Conservation (phyloP, 2,329 filamentous ascomycete genomes). For the Talaromyces marneffei region DNA sequence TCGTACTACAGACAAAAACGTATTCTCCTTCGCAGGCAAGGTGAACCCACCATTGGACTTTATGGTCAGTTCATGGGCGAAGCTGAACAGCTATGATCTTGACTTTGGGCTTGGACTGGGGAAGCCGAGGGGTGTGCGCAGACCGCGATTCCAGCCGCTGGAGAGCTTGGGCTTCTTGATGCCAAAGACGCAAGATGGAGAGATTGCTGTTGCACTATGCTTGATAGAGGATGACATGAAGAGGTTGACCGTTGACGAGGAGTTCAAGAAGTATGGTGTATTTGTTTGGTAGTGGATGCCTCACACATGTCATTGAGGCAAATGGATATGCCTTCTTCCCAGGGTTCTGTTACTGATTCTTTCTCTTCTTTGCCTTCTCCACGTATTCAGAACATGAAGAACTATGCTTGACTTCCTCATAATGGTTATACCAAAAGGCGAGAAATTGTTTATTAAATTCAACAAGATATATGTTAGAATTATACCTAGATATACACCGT, state of each 20-base stretch:
- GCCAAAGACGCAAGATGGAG: neutral
- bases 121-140: slow-evolving; percentile 41
- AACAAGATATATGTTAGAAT: neutral
- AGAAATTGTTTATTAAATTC: neutral
- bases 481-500: neutral
- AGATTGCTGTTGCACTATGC: neutral
- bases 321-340: neutral
- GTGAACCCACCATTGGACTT: slow-evolving; percentile 41
- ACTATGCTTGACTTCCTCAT: neutral
- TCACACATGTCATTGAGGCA: neutral
- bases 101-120: slow-evolving; percentile 46
- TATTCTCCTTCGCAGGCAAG: slow-evolving; percentile 18
- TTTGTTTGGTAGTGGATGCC: neutral
- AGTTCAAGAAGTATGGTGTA: neutral
- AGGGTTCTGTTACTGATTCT: neutral
- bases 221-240: neutral
- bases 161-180: neutral
- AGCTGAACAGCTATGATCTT: slow-evolving; percentile 40
- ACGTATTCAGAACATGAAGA: too few species aligned
- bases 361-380: neutral
- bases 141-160: neutral
- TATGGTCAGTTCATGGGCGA: slow-evolving; percentile 52
- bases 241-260: neutral
- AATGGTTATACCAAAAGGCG: neutral
- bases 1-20: neutral